phyloP scores from a whole-genome alignment of 2,329 filamentous ascomycete species.

The Talaromyces sp. region DNA sequence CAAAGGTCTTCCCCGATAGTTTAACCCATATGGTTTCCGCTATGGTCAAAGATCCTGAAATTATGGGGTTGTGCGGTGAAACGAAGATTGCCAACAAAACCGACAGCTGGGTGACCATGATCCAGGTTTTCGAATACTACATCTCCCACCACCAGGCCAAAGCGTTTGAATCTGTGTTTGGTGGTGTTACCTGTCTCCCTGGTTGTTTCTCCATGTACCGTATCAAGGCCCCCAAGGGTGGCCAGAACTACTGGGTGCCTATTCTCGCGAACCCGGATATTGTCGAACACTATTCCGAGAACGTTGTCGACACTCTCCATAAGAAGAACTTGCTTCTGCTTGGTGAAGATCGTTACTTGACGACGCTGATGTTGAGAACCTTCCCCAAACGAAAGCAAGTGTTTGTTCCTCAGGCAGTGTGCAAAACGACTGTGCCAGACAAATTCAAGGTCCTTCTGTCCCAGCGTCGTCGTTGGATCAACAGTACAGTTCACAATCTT shows the following conservation, averaged over 20 bases:
- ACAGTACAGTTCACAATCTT: slow-evolving; percentile 96
- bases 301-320: slow-evolving; percentile 95
- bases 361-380: slow-evolving; percentile 95
- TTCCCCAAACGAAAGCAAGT: slow-evolving; percentile 99
- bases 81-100: slow-evolving; percentile 99
- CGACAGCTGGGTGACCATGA: slow-evolving; percentile 90
- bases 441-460: slow-evolving; percentile 87
- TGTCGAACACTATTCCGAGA: slow-evolving; percentile 98
- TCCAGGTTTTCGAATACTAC: slow-evolving; percentile 96
- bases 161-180: slow-evolving; percentile 96
- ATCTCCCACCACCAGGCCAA: slow-evolving; percentile 97
- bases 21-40: slow-evolving; percentile 98
- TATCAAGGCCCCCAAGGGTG: slow-evolving; percentile 97
- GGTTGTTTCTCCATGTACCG: slow-evolving; percentile 99
- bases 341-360: slow-evolving; percentile 91
- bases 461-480: slow-evolving; percentile 96
- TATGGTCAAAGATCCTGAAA: slow-evolving; percentile 98
- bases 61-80: slow-evolving; percentile 98
- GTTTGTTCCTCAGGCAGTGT: slow-evolving; percentile 96
- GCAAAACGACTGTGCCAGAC: slow-evolving; percentile 96
- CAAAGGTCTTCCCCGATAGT: slow-evolving; percentile 97
- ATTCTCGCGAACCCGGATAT: slow-evolving; percentile 98
- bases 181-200: slow-evolving; percentile 96
- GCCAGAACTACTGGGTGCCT: slow-evolving; percentile 98
- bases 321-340: slow-evolving; percentile 92